phyloP scores from a whole-genome alignment of 768 basidiomycete genomes.

The Boletus pseudopeckii region DNA sequence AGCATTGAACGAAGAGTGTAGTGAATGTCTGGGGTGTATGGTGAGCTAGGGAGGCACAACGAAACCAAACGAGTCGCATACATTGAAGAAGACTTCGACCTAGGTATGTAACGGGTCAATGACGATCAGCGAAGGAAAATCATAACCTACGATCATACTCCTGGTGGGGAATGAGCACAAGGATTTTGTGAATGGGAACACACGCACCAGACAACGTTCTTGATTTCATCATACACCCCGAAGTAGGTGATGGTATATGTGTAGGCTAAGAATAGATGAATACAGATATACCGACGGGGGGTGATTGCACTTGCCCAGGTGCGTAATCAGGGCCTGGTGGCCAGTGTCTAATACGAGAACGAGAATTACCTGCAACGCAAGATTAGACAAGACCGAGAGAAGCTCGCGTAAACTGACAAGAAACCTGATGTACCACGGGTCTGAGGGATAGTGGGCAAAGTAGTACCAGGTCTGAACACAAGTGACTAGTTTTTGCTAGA shows the following conservation, averaged over 20 bases:
- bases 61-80: background rate
- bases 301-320: constrained; percentile 37
- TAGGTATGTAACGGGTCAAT: constrained; percentile 21
- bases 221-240: constrained; percentile 28
- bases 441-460: constrained; percentile 44
- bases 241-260: constrained; percentile 46
- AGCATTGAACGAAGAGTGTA: constrained; percentile 52
- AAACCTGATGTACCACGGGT: constrained; percentile 45
- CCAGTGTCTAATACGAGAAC: constrained; percentile 50
- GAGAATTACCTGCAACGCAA: constrained; percentile 40
- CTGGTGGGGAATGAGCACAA: constrained; percentile 9
- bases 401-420: constrained; percentile 35
- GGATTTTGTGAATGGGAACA: background rate
- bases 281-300: background rate
- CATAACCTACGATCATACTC: constrained; percentile 21
- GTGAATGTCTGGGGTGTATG: constrained; percentile 33
- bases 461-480: constrained; percentile 56
- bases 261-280: constrained; percentile 38
- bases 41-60: background rate
- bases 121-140: background rate
- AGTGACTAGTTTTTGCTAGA: constrained; percentile 40
- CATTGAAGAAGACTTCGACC: constrained; percentile 52
- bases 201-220: constrained; percentile 41
- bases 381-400: background rate
- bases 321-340: constrained; percentile 53